Conservation (phyloP, 2,329 filamentous ascomycete species). For the Nigrospora sphaerica region DNA sequence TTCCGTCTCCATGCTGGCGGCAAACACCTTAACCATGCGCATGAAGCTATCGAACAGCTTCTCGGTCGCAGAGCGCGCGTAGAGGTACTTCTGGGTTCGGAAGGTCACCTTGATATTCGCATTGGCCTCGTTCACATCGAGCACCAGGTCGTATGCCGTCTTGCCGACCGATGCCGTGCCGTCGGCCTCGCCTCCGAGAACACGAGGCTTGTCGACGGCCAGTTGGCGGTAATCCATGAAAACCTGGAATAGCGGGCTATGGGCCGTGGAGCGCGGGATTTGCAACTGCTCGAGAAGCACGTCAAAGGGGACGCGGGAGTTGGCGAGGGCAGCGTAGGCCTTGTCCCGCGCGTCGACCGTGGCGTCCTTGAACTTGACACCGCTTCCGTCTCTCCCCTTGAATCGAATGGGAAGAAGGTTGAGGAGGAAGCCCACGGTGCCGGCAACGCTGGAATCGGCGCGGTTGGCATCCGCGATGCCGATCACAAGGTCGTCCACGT, state of each 20-base stretch:
- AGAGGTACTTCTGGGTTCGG: slow-evolving; percentile 20
- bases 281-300: slow-evolving; percentile 28
- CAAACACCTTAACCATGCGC: neutral
- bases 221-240: slow-evolving; percentile 22
- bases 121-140: neutral
- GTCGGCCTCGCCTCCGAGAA: neutral
- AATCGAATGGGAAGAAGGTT: slow-evolving; percentile 42
- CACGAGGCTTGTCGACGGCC: neutral
- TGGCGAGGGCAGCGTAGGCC: slow-evolving; percentile 19
- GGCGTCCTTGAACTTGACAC: neutral
- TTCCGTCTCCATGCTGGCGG: slow-evolving; percentile 5
- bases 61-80: slow-evolving; percentile 9
- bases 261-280: slow-evolving; percentile 22
- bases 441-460: slow-evolving; percentile 17
- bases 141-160: neutral
- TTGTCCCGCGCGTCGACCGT: slow-evolving; percentile 3
- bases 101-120: neutral
- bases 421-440: slow-evolving; percentile 37
- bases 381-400: neutral
- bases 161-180: neutral
- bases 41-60: slow-evolving; percentile 7
- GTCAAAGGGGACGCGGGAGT: slow-evolving; percentile 32
- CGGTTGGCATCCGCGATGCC: slow-evolving; percentile 34
- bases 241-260: slow-evolving; percentile 32
- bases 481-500: slow-evolving; percentile 28